phyloP scores from a whole-genome alignment of 2,329 filamentous ascomycete species.

The Fusarium brachygibbosum region DNA sequence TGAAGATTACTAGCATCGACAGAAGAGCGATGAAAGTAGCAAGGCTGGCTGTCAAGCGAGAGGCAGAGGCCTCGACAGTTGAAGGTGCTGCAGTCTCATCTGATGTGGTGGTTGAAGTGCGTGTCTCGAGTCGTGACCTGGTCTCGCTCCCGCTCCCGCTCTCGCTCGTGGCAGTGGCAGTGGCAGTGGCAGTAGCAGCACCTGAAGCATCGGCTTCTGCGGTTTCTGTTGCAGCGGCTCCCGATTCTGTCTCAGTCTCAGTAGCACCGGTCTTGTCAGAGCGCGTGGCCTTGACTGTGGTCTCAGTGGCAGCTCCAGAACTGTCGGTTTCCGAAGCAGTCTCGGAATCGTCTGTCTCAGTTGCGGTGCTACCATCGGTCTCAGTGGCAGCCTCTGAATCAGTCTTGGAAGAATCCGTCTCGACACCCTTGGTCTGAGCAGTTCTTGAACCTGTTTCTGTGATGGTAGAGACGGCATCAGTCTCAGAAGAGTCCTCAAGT shows the following conservation, averaged over 20 bases:
- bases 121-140: slow-evolving; percentile 40
- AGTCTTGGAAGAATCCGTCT: slow-evolving; percentile 12
- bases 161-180: neutral
- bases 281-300: slow-evolving; percentile 14
- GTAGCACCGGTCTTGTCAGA: slow-evolving; percentile 13
- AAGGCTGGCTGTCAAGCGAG: slow-evolving; percentile 36
- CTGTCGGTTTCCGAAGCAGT: neutral
- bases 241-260: slow-evolving; percentile 8
- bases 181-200: slow-evolving; percentile 10
- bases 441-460: slow-evolving; percentile 31
- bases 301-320: slow-evolving; percentile 18
- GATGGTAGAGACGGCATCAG: slow-evolving; percentile 29
- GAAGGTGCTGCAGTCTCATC: slow-evolving; percentile 31
- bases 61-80: slow-evolving; percentile 39
- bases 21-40: slow-evolving; percentile 40
- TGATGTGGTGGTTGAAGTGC: slow-evolving; percentile 31
- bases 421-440: slow-evolving; percentile 13
- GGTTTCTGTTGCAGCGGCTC: slow-evolving; percentile 5
- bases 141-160: neutral
- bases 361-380: neutral
- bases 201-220: slow-evolving; percentile 9
- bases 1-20: slow-evolving; percentile 39
- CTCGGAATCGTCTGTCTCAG: neutral
- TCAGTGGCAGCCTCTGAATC: neutral
- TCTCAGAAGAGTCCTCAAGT: slow-evolving; percentile 17